Percentiles rank a stretch among this genome's conserved stretches.
phyloP scores from a whole-genome alignment of 352 stramenopile species.

The Globisporangium megalacanthum region DNA sequence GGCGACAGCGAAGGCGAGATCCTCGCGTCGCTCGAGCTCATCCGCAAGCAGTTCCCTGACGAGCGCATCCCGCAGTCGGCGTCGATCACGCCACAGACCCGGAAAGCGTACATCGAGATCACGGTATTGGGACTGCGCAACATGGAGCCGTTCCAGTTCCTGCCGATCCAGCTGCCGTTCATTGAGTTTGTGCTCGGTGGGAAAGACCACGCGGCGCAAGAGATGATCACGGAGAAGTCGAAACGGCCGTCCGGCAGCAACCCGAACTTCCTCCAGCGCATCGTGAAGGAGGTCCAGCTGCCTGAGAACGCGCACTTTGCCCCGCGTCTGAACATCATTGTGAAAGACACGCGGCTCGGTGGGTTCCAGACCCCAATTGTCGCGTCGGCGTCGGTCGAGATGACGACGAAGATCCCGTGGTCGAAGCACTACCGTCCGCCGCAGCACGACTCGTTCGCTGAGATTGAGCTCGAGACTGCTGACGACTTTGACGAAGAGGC shows the following conservation, averaged over 20 bases:
- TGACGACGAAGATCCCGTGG: conserved; percentile 82
- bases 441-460: conserved; percentile 56
- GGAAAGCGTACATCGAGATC: conserved; percentile 79
- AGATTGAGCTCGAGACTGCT: conserved; percentile 61
- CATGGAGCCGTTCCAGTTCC: conserved; percentile 86
- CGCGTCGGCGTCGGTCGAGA: conserved; percentile 79
- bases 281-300: conserved; percentile 85
- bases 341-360: conserved; percentile 85
- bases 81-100: conserved; percentile 57
- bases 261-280: conserved; percentile 88
- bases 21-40: conserved; percentile 67
- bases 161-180: conserved; percentile 85
- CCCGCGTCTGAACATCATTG: conserved; percentile 85
- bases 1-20: conserved; percentile 80
- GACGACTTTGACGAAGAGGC: conserved; percentile 54
- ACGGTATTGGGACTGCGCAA: conserved; percentile 80
- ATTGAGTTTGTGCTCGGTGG: conserved; percentile 86
- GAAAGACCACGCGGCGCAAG: conserved; percentile 67
- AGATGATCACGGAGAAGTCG: conserved; percentile 86
- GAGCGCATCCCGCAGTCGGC: conserved; percentile 41
- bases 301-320: conserved; percentile 86
- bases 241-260: conserved; percentile 76
- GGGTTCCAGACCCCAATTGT: conserved; percentile 84
- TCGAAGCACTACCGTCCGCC: conserved; percentile 68
- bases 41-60: conserved; percentile 67